These are phyloP conservation scores for Gautieria morchelliformis DNA, from an alignment of 768 basidiomycete species.

Conservation along the genomic window DNA sequence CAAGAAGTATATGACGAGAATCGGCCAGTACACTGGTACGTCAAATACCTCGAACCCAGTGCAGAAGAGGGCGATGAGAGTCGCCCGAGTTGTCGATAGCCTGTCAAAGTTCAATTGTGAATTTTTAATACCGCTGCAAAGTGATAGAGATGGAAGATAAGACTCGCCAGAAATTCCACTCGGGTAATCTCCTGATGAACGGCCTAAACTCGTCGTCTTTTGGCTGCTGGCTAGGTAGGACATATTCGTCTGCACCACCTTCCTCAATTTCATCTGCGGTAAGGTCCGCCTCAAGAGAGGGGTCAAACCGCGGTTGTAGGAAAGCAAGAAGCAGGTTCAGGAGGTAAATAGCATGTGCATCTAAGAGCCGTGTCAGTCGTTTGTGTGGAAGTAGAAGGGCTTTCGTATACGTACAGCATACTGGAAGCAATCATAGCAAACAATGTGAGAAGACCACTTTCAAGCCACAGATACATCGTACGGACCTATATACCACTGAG, in stretches of 20 bases:
- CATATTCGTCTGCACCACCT: conserved; percentile 53
- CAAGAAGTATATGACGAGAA: conserved; percentile 94
- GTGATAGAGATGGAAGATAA: neutral
- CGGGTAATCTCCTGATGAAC: conserved; percentile 89
- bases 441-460: neutral
- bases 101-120: conserved; percentile 27
- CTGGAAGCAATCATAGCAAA: neutral
- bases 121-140: neutral
- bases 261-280: conserved; percentile 94
- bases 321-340: conserved; percentile 95
- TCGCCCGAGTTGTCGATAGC: conserved; percentile 87
- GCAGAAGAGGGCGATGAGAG: conserved; percentile 68
- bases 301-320: conserved; percentile 96
- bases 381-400: conserved; percentile 42
- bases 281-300: conserved; percentile 87
- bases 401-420: conserved; percentile 5
- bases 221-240: conserved; percentile 44
- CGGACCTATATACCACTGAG: conserved; percentile 88
- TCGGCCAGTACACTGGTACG: conserved; percentile 99
- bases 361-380: conserved; percentile 25
- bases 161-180: conserved; percentile 90
- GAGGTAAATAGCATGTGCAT: conserved; percentile 91
- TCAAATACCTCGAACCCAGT: conserved; percentile 83
- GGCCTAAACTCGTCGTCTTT: conserved; percentile 95
- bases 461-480: conserved; percentile 12